Base-by-base conservation (phyloP, 2,329 filamentous ascomycete genomes). In the Diaporthe sp. region DNA sequence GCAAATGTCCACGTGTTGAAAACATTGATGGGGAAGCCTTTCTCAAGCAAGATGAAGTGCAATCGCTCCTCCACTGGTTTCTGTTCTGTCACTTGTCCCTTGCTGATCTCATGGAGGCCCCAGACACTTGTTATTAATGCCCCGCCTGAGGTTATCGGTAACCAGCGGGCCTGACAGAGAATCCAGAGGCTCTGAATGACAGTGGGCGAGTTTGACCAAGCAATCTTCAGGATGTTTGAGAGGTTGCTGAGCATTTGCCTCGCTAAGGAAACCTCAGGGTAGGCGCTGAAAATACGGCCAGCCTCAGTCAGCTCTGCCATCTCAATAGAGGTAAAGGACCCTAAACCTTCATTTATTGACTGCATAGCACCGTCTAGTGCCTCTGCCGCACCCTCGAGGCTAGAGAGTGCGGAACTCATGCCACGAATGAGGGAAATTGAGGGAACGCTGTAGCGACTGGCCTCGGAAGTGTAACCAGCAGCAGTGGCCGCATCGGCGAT, bases 311-410 rank as follows among this genome's bases (percentile, higher is more conserved):
- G 40, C 19, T 58, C 67, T 45, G 33, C 22, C 22, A 70, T 22
- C 28, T 70, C 52, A 57, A 57, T 57, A 1, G 38, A 55, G 38
- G 52, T 45, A 1, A 70, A 70, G 38, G 52, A 58, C n/a, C 22
- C 50, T 33, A 70, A 5, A 19, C 55, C 30, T 17, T 45, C 67
- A 40, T 70, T 70, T 15, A 70, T 33, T 6, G 50, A 17, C 25
- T 42, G 19, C 67, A 70, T 70, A 33, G 67, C 67, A 19, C 50
- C 67, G 57, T 70, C 67, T 15, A 70, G 38, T 9, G 35, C 67
- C 52, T 70, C 67, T 25, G 40, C 45, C 30, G 67, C 17, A 15
- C 38, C 52, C n/a, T 70, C 67, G 5, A 70, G 35, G 17, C 35
- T 30, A 15, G 28, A 33, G 25, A 57, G 15, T 19, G 54, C 12